Conservation (phyloP, 768 basidiomycete genomes). For the Suillus alpinus region DNA sequence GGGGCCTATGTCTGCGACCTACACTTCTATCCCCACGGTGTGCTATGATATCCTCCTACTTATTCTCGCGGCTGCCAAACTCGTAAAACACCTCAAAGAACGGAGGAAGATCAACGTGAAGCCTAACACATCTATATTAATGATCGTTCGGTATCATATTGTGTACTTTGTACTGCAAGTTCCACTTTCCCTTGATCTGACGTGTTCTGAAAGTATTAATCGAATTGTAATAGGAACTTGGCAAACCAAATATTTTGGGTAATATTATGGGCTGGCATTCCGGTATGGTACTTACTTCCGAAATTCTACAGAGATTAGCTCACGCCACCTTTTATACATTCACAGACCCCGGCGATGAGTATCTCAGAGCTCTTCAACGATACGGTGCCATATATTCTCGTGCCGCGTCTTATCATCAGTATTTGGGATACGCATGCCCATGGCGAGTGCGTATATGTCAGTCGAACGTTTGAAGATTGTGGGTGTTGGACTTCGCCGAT, state of each 20-base stretch:
- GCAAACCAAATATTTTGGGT: neutral
- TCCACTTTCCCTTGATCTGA: neutral
- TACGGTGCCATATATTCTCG: neutral
- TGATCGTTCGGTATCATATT: neutral
- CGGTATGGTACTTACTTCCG: neutral
- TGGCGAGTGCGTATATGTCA: neutral
- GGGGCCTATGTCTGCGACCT: neutral
- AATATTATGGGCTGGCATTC: neutral
- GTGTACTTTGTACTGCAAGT: neutral
- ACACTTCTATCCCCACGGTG: neutral
- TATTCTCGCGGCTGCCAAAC: neutral
- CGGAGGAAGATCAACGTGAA: neutral
- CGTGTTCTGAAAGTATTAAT: neutral
- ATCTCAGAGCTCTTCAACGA: neutral
- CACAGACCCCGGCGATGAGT: neutral
- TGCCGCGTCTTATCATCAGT: neutral
- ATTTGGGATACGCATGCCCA: constrained; percentile 1
- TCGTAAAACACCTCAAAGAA: neutral
- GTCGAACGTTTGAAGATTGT: neutral
- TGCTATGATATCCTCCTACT: neutral
- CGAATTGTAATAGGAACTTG: neutral
- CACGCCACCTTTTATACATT: neutral
- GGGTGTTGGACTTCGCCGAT: neutral
- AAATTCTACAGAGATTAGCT: neutral
- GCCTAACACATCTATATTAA: neutral